Evolutionary conservation across 2,329 filamentous ascomycete genomes (phyloP).

Genomic region (Penicillium brevicompactum): DNA sequence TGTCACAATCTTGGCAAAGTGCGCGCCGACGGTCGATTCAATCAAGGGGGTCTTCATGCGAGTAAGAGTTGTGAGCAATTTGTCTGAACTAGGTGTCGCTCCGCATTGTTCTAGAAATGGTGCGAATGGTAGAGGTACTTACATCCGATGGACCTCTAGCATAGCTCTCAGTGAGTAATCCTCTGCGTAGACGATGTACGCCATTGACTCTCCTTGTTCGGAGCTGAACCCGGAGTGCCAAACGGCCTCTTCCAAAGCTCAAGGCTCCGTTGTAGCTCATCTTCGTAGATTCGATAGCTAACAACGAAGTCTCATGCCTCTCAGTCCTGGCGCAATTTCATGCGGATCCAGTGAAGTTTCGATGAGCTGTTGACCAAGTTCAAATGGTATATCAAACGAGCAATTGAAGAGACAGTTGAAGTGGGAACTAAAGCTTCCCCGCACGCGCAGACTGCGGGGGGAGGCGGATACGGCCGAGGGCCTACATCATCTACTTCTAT

Average conservation of each 20-base stretch:
- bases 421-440: slow-evolving; percentile 8
- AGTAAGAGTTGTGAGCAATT: background rate
- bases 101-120: background rate
- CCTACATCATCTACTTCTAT: background rate
- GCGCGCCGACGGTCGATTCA: slow-evolving; percentile 50
- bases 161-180: slow-evolving; percentile 26
- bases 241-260: slow-evolving; percentile 5
- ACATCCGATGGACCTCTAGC: slow-evolving; percentile 27
- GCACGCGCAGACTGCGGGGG: slow-evolving; percentile 11
- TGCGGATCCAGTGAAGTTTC: background rate
- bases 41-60: slow-evolving; percentile 45
- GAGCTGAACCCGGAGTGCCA: background rate
- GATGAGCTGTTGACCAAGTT: too few relatives aligned
- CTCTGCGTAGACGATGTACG: slow-evolving; percentile 7
- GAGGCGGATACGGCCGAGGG: slow-evolving; percentile 1
- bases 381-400: background rate
- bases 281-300: background rate
- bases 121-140: background rate
- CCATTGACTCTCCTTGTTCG: background rate
- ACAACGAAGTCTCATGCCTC: slow-evolving; percentile 13
- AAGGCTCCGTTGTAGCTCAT: slow-evolving; percentile 16
- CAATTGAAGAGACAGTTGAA: background rate
- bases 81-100: background rate
- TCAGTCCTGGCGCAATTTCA: background rate
- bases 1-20: slow-evolving; percentile 48